phyloP scores from a whole-genome alignment of 169 alveolate species.

The Sarcocystis neurona region DNA sequence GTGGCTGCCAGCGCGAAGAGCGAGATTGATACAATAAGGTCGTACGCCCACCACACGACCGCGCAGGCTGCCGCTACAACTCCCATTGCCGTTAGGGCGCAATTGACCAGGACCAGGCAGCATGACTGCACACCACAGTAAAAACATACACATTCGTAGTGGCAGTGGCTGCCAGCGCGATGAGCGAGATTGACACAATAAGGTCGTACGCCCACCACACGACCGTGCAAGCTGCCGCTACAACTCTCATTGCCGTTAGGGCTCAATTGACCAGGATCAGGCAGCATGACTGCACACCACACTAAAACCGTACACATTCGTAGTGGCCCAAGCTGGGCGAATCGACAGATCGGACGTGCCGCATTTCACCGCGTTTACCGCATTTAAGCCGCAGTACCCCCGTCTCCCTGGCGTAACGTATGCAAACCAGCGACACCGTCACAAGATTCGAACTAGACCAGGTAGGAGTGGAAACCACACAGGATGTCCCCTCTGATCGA shows the following conservation, averaged over 20 bases:
- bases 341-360: too few species aligned
- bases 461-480: too few species aligned
- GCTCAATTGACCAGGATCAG: background rate
- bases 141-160: too few species aligned
- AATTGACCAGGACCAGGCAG: background rate
- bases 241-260: background rate
- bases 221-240: background rate
- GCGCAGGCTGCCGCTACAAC: background rate
- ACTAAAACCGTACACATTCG: too few species aligned
- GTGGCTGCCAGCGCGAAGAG: background rate
- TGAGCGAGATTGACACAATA: background rate
- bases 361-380: too few species aligned
- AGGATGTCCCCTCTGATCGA: too few species aligned
- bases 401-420: too few species aligned
- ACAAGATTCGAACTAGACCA: too few species aligned
- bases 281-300: constrained; percentile 4
- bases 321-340: background rate
- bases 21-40: background rate
- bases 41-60: constrained; percentile 14
- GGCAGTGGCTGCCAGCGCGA: background rate
- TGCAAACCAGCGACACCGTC: too few species aligned
- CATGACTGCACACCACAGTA: constrained; percentile 7
- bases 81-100: constrained; percentile 8
- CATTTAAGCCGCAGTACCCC: too few species aligned
- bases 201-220: constrained; percentile 19